These are phyloP conservation scores for Chaetomium fimeti DNA, from an alignment of 495 filamentous ascomycete species.

Conservation along the genomic window DNA sequence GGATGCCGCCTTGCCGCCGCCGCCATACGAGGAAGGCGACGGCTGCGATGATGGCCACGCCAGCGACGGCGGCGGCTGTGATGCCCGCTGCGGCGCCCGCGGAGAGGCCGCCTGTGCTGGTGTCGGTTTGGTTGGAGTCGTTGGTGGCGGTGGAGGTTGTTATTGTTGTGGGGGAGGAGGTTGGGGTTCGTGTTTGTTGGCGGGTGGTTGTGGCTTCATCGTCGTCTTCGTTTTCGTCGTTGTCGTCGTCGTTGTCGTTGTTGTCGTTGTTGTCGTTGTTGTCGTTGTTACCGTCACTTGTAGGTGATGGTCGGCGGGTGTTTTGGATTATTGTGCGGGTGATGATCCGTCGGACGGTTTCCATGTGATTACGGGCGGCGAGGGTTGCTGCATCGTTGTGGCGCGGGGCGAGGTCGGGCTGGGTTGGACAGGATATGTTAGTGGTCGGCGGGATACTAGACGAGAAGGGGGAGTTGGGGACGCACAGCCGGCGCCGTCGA, in stretches of 20 bases:
- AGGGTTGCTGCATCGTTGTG: slow-evolving; percentile 10
- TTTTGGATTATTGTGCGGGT: slow-evolving; percentile 1
- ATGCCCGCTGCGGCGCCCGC: slow-evolving; percentile 30
- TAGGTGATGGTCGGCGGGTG: slow-evolving; percentile 2
- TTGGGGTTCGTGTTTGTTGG: not conserved
- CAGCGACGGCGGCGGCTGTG: slow-evolving; percentile 24
- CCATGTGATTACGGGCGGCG: slow-evolving; percentile 1
- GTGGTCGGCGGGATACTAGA: not conserved
- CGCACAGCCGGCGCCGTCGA: slow-evolving; percentile 10
- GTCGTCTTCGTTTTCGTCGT: not conserved
- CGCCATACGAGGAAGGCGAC: slow-evolving; percentile 26
- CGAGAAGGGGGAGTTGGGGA: not conserved
- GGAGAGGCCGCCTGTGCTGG: slow-evolving; percentile 13
- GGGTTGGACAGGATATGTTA: not conserved
- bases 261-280: slow-evolving; percentile 4
- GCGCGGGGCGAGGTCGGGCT: slow-evolving; percentile 5
- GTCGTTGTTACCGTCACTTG: not conserved
- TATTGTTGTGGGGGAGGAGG: not conserved
- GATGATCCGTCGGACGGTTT: slow-evolving; percentile 1
- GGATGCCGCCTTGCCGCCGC: slow-evolving; percentile 21
- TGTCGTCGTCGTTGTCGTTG: slow-evolving; percentile 5
- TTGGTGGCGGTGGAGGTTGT: not conserved
- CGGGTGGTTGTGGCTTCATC: not conserved
- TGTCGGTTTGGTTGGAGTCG: not conserved
- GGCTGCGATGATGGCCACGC: slow-evolving; percentile 15